Conservation (phyloP, 140 eudicot species). For the Erigeron philadelphicus region DNA sequence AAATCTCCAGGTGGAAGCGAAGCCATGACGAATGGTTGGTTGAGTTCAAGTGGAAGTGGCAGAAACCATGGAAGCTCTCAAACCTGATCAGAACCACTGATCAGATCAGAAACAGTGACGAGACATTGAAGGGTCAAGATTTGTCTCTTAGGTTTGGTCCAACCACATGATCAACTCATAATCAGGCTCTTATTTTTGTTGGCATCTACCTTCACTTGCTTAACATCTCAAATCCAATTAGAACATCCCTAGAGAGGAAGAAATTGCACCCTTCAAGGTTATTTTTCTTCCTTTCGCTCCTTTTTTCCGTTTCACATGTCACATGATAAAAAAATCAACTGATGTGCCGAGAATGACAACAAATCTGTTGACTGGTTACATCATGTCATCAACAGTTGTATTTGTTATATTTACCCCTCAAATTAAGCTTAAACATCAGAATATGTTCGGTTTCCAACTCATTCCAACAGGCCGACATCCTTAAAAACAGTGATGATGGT, state of each 20-base stretch:
- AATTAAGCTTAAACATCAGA: not conserved
- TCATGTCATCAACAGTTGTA: not conserved
- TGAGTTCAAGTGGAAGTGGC: constrained; percentile 99
- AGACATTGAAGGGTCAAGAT: constrained; percentile 37
- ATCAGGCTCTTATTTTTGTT: not conserved
- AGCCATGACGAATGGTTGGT: constrained; percentile 92
- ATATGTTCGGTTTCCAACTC: not conserved
- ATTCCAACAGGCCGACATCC: constrained; percentile 11
- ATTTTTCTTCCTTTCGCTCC: constrained; percentile 18
- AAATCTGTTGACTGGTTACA: not conserved
- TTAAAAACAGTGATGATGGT: constrained; percentile 26
- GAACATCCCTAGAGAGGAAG: constrained; percentile 12
- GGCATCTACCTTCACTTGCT: constrained; percentile 14
- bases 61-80: constrained; percentile 94
- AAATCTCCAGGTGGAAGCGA: constrained; percentile 90
- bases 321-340: constrained; percentile 4
- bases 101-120: constrained; percentile 33
- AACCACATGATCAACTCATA: constrained; percentile 31
- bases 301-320: not conserved
- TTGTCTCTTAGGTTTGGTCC: constrained; percentile 23
- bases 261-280: constrained; percentile 25
- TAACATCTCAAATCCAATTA: constrained; percentile 5
- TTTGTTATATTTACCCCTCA: not conserved
- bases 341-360: not conserved
- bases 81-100: constrained; percentile 47